Conservation (phyloP, 176 grass and related monocot genomes). For the Oryza nivara region DNA sequence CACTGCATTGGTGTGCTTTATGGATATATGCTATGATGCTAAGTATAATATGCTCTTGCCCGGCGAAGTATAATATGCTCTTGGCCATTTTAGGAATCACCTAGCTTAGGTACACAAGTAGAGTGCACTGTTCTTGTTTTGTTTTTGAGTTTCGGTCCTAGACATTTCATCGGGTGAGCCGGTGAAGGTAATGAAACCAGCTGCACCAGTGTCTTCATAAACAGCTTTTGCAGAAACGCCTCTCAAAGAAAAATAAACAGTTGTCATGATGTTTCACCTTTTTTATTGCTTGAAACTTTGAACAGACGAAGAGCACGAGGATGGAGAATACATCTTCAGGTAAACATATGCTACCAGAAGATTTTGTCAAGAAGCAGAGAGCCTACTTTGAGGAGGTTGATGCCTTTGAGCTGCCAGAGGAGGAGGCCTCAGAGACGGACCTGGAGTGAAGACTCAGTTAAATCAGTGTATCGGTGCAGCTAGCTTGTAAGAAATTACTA, state of each 20-base stretch:
- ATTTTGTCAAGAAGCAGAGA: slow-evolving; percentile 59
- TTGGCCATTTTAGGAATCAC: background rate
- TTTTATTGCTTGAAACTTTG: slow-evolving; percentile 10
- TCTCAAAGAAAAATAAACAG: background rate
- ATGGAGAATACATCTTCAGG: background rate
- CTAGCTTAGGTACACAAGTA: background rate
- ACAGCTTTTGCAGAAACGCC: background rate
- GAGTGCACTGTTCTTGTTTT: background rate
- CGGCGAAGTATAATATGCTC: background rate
- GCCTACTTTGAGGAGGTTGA: slow-evolving; percentile 62
- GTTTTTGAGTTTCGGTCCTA: background rate
- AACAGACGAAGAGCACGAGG: slow-evolving; percentile 29
- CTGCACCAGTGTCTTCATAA: background rate
- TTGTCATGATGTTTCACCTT: background rate
- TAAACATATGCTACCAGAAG: slow-evolving; percentile 33
- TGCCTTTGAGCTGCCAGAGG: slow-evolving; percentile 56
- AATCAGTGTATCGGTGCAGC: background rate
- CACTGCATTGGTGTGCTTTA: background rate
- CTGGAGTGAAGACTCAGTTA: slow-evolving; percentile 27
- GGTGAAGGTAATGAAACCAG: background rate
- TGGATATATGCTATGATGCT: background rate
- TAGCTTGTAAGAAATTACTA: background rate
- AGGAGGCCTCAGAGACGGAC: slow-evolving; percentile 51
- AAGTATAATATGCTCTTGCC: background rate
- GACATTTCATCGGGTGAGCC: no score